Base-by-base conservation (phyloP, 1,139 yeast species). In the Geotrichum carabidarum region DNA sequence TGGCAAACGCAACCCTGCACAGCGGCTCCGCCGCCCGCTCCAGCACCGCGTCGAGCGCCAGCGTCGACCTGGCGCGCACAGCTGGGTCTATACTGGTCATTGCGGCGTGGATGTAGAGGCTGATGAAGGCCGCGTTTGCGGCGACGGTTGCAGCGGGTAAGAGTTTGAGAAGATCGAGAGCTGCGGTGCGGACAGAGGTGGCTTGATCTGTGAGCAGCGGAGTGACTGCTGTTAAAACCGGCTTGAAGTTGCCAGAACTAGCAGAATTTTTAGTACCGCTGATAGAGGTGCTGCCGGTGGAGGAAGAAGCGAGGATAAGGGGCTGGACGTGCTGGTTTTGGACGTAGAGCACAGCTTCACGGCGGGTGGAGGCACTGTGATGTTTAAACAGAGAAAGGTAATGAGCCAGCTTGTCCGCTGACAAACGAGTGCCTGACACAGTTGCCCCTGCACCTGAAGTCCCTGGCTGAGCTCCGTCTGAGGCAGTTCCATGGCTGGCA, bases 1-100 rank as follows among this genome's bases (percentile, higher is more conserved):
- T 68, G 22, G 66, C 60, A 65, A 73, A 74, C 18, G 71, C 66
- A 30, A 66, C 60, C 1, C 75, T 64, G n/a, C 63, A 59, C 6
- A 68, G 58, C 53, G 63, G 68, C 36, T 57, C 58, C n/a, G 67
- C 63, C 45, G 61, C 63, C 22, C 58, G 54, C 27, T 76, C 75
- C 18, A 88, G 68, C 51, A 47, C 47, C 7, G 17, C 18, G 37
- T 74, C 74, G 37, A 90, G 71, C 61, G 83, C 84, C 56, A 77
- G 78, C 0, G 93, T 80, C 4, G 94, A 81, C 60, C 84, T 86
- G 52, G 80, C 79, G 48, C 95, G 78, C 41, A 90, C 81, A 8
- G 81, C 82, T 0, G 91, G 84, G 40, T 78, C 79, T 46, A 93
- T 85, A 66, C 93, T 97, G 15, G 98, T 87, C 98, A 93, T 93